Evolutionary conservation across 805 yeast genomes (phyloP).

Genomic region (Wickerhamomyces bovis): DNA sequence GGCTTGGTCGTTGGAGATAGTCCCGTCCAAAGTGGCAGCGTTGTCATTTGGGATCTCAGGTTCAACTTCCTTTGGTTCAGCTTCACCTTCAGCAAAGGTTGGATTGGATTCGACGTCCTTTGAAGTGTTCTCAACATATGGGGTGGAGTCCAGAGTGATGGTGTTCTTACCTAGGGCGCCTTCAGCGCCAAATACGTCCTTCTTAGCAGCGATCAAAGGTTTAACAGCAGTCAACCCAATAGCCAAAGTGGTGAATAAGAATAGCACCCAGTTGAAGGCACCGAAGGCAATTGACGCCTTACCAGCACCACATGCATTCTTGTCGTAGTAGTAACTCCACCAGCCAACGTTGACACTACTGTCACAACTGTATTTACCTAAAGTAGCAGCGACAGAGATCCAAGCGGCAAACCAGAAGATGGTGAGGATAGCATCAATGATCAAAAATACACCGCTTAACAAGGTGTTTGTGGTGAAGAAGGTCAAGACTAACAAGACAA

Average conservation of each 20-base stretch:
- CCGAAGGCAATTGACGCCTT: constrained; percentile 13
- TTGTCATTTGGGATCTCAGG: not conserved
- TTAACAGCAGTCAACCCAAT: not conserved
- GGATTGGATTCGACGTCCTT: not conserved
- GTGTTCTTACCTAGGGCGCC: not conserved
- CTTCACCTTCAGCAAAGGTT: not conserved
- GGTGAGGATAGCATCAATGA: constrained; percentile 24
- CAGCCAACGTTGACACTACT: constrained; percentile 17
- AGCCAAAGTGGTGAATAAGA: not conserved
- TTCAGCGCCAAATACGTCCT: not conserved
- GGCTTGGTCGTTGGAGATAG: not conserved
- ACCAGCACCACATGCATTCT: constrained; percentile 8
- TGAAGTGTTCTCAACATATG: not conserved
- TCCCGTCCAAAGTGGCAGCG: not conserved
- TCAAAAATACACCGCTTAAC: constrained; percentile 21
- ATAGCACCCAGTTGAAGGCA: constrained; percentile 2
- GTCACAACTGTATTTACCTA: not conserved
- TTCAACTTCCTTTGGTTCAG: not conserved
- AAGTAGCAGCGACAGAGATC: constrained; percentile 25
- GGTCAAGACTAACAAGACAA: constrained; percentile 15
- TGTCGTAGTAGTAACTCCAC: not conserved
- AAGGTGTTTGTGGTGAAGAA: constrained; percentile 14
- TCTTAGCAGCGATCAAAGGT: not conserved
- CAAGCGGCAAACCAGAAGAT: constrained; percentile 28
- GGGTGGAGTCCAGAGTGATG: not conserved